phyloP scores from a whole-genome alignment of 441 rosid species.

The Bocquillonia castaneifolia region DNA sequence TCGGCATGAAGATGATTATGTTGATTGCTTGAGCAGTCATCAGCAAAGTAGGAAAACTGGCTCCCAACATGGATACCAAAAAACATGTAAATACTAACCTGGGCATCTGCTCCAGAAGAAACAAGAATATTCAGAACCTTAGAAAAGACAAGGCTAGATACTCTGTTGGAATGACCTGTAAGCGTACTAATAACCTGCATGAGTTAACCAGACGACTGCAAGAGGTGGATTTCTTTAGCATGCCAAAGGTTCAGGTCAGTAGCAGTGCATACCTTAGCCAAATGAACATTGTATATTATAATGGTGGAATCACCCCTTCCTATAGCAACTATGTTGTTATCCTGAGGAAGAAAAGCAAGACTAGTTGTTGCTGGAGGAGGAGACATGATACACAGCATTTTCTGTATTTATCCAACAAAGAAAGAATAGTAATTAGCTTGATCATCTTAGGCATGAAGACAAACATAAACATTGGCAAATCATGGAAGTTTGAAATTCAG shows the following conservation, averaged over 20 bases:
- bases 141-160: conserved; percentile 56
- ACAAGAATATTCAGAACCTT: conserved; percentile 36
- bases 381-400: conserved; percentile 41
- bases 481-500: background rate
- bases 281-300: conserved; percentile 40
- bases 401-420: conserved; percentile 32
- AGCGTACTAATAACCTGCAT: conserved; percentile 44
- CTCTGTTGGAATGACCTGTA: conserved; percentile 44
- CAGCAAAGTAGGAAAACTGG: background rate
- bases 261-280: conserved; percentile 39
- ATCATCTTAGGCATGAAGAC: background rate
- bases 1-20: background rate
- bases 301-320: conserved; percentile 58
- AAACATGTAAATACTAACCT: conserved; percentile 31
- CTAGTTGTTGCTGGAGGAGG: conserved; percentile 60
- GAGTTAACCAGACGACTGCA: background rate
- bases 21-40: background rate
- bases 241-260: background rate
- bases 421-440: background rate
- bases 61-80: background rate
- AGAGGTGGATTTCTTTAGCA: background rate
- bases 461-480: background rate
- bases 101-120: conserved; percentile 57
- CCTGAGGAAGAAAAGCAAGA: conserved; percentile 56
- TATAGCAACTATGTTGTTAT: conserved; percentile 57